Conservation (phyloP, 805 yeast species). For the Wickerhamiella hasegawae region DNA sequence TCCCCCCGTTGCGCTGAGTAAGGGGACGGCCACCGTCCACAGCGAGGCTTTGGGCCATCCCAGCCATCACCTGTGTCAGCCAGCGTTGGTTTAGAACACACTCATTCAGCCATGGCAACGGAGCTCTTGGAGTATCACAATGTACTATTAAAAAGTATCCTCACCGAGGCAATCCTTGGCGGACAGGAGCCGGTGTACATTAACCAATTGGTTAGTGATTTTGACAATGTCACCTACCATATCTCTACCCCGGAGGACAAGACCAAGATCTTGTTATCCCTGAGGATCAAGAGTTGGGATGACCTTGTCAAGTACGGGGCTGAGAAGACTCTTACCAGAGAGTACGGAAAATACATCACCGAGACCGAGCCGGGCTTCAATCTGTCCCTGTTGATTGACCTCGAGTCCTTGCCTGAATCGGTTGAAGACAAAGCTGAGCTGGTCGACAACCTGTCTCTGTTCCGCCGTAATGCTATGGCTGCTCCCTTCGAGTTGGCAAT, state of each 20-base stretch:
- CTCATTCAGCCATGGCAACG: constrained; percentile 41
- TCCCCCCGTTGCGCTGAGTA: too few species aligned
- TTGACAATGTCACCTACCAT: constrained; percentile 90
- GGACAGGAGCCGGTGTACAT: constrained; percentile 33
- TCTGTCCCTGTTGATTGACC: constrained; percentile 56
- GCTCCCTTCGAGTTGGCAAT: constrained; percentile 88
- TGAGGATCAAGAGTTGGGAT: constrained; percentile 60
- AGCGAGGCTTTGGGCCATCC: too few species aligned
- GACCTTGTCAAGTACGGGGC: constrained; percentile 55
- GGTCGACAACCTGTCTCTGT: constrained; percentile 48
- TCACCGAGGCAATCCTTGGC: constrained; percentile 48
- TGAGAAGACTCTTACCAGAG: constrained; percentile 26
- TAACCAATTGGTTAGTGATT: constrained; percentile 85
- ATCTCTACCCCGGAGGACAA: constrained; percentile 74
- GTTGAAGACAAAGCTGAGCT: constrained; percentile 35
- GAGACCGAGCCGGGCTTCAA: constrained; percentile 67
- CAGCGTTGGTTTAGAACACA: too few species aligned
- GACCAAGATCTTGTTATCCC: constrained; percentile 45
- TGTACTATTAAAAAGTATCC: constrained; percentile 62
- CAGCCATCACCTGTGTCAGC: too few species aligned
- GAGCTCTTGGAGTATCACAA: constrained; percentile 76
- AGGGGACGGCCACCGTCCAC: too few species aligned
- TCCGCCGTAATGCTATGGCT: constrained; percentile 78
- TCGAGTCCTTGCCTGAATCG: constrained; percentile 26
- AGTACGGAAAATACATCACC: constrained; percentile 33